Evolutionary conservation across 345 rosid genomes (phyloP).

Genomic region (Eucalyptus sp.): DNA sequence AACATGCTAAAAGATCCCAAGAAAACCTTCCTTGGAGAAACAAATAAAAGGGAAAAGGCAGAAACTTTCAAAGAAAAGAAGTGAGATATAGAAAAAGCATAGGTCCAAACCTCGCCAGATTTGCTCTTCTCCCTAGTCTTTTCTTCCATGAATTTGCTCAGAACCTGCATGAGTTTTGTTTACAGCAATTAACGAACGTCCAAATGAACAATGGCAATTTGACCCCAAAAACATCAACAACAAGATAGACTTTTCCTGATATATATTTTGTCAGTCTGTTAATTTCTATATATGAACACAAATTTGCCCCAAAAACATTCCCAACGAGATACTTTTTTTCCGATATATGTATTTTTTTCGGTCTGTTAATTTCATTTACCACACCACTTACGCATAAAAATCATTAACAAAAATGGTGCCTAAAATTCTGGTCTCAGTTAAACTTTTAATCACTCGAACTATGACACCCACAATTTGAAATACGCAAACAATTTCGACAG

Average conservation of each 20-base stretch:
- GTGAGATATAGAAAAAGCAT: too few relatives aligned
- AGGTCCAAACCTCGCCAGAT: too few relatives aligned
- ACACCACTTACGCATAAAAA: not conserved
- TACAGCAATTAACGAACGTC: not conserved
- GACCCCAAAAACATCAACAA: too few relatives aligned
- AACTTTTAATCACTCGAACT: not conserved
- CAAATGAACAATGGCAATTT: not conserved
- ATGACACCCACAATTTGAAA: not conserved
- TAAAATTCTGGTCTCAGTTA: not conserved
- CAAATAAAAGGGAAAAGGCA: not conserved
- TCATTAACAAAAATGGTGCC: not conserved
- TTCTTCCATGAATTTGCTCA: slow-evolving; percentile 27
- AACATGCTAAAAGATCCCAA: too few relatives aligned
- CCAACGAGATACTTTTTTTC: not conserved
- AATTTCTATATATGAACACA: not conserved
- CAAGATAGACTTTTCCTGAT: too few relatives aligned
- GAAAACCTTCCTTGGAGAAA: too few relatives aligned
- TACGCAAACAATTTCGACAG: not conserved
- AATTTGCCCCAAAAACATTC: not conserved
- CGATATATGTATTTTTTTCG: not conserved
- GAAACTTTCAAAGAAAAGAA: too few relatives aligned
- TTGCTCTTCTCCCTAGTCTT: not conserved
- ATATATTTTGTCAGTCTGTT: not conserved
- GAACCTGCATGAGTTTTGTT: slow-evolving; percentile 31
- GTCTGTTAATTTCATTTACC: not conserved